Evolutionary conservation across 2,329 filamentous ascomycete genomes (phyloP).

Genomic region (Xylaria sp.): DNA sequence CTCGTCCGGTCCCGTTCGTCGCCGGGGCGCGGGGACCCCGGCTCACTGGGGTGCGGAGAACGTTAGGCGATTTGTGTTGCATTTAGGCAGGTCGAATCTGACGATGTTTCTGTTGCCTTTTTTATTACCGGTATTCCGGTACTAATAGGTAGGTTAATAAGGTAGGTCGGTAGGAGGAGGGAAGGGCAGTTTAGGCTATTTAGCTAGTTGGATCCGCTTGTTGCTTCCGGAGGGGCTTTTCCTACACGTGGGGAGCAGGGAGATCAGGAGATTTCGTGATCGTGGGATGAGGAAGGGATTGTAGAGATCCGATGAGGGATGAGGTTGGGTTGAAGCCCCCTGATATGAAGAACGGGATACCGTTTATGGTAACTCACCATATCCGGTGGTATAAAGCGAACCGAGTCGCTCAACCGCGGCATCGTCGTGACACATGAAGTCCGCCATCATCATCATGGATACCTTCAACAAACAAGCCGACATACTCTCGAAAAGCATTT

Average conservation of each 20-base stretch:
- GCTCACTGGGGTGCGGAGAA: slow-evolving; percentile 21
- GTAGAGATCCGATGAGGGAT: too few species aligned
- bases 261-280: too few species aligned
- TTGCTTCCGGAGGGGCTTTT: not conserved
- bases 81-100: not conserved
- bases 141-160: too few species aligned
- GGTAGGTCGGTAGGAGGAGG: too few species aligned
- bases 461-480: not conserved
- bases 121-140: too few species aligned
- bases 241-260: too few species aligned
- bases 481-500: not conserved
- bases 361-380: not conserved
- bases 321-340: too few species aligned
- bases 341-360: not conserved
- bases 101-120: not conserved
- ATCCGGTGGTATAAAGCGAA: not conserved
- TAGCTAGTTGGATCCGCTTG: not conserved
- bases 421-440: not conserved
- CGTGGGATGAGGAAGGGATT: too few species aligned
- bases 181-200: not conserved
- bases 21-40: not conserved
- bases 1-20: not conserved
- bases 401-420: not conserved
- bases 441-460: not conserved
- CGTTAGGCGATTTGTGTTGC: not conserved